Evolutionary conservation across 345 rosid species (phyloP), one percentile per base, ranked within the genome.

Genomic region (Salix brachista): DNA sequence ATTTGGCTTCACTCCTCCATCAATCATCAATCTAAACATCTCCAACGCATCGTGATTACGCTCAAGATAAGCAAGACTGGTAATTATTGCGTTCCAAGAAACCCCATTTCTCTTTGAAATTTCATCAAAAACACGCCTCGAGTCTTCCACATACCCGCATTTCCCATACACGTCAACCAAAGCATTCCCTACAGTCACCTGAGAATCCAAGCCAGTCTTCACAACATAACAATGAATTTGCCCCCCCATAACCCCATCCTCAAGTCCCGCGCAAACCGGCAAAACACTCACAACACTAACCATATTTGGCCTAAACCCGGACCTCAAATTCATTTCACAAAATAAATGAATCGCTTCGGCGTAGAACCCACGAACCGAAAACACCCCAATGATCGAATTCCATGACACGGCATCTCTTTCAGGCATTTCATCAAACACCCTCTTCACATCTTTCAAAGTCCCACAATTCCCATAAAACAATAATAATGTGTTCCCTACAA

Each of bases 81-180:
- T 72, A 28, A 81, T 81, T 30, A 86, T 32, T 10, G 86, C 36
- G 69, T 86, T 86, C 89, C 89, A 84, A 1, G 87, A 80, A 50
- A 87, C 86, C 69, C 70, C 81, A 67, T 88, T 86, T 86, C 77
- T 88, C 71, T 78, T 80, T 23, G 71, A 79, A 86, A 85, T 85
- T 79, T 67, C 78, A 73, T 83, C 69, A 54, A 88, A 88, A 70
- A 79, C 84, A 32, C 50, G 75, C 67, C 71, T 82, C 0, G 87
- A 80, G 74, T 75, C 80, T 68, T 79, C 73, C 66, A 56, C 71
- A 69, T 74, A 70, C 75, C 82, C 73, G 74, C 89, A 88, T 77
- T 88, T 88, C 54, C 87, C 91, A 75, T 86, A 86, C 12, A 69
- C 86, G 75, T 88, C 89, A 70, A 88, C 67, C 79, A 88, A 62